phyloP scores from a whole-genome alignment of 2,329 filamentous ascomycete genomes.

The Fusarium nygamai region DNA sequence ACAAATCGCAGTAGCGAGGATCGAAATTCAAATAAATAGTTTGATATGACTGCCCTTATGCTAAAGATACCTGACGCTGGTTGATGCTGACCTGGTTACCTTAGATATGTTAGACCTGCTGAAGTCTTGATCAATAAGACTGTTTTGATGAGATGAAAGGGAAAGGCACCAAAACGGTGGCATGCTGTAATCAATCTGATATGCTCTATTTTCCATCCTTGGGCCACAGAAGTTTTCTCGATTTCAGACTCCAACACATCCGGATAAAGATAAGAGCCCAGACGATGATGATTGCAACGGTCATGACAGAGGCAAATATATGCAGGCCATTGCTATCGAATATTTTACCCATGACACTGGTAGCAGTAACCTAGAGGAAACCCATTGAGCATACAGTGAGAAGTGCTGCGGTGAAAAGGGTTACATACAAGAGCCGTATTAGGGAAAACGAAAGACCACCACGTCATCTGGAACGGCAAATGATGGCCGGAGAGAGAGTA shows the following conservation, averaged over 20 bases:
- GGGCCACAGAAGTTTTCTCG: conserved; percentile 79
- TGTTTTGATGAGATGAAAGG: background rate
- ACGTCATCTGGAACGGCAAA: conserved; percentile 84
- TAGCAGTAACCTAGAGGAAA: conserved; percentile 66
- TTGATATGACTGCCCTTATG: background rate
- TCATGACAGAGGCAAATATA: conserved; percentile 74
- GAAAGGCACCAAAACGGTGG: background rate
- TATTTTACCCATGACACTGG: conserved; percentile 73
- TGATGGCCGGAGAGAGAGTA: conserved; percentile 65
- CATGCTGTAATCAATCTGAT: background rate
- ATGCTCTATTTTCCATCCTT: conserved; percentile 57
- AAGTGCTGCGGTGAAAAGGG: background rate
- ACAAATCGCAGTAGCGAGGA: background rate
- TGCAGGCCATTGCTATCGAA: conserved; percentile 69
- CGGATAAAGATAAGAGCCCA: conserved; percentile 75
- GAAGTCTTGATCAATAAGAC: background rate
- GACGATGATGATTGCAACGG: conserved; percentile 70
- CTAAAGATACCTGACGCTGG: background rate
- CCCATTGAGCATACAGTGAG: background rate
- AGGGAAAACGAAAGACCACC: conserved; percentile 85
- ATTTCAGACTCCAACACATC: conserved; percentile 75
- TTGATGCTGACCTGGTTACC: background rate
- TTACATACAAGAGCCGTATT: conserved; percentile 72
- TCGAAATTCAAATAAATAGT: background rate
- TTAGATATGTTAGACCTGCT: background rate